These are phyloP conservation scores for Ciborinia camelliae DNA, from an alignment of 2,329 filamentous ascomycete species.

Conservation along the genomic window DNA sequence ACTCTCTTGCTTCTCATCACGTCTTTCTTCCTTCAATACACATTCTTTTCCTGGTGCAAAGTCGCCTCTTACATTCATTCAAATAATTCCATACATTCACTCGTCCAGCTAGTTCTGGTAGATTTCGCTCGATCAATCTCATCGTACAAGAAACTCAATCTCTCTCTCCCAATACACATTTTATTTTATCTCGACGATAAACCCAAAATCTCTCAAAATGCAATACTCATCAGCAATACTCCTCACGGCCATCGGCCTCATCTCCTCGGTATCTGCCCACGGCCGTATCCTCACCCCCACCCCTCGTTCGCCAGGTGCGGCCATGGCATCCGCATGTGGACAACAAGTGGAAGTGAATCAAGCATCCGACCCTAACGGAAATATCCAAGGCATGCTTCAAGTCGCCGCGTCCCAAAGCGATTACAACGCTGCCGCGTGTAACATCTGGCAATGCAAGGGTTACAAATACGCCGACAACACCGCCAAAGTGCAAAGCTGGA, in stretches of 20 bases:
- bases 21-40: constrained; percentile 10
- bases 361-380: constrained; percentile 31
- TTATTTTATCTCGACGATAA: constrained; percentile 1
- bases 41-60: constrained; percentile 19
- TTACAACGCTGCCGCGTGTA: constrained; percentile 34
- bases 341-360: constrained; percentile 41
- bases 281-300: constrained; percentile 46
- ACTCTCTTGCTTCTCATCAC: constrained; percentile 8
- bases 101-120: constrained; percentile 21
- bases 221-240: constrained; percentile 31
- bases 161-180: not conserved
- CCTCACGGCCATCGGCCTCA: constrained; percentile 29
- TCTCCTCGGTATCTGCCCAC: constrained; percentile 46
- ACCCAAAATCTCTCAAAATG: constrained; percentile 22
- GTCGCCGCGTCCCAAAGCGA: constrained; percentile 37
- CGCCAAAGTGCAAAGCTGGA: constrained; percentile 44
- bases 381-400: constrained; percentile 39
- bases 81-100: constrained; percentile 10
- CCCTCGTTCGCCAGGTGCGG: constrained; percentile 43
- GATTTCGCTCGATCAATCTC: constrained; percentile 7
- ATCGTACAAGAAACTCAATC: not conserved
- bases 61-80: constrained; percentile 20
- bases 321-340: constrained; percentile 44
- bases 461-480: constrained; percentile 46
- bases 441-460: constrained; percentile 49